Conservation (phyloP, 805 yeast species). For the Ogataea nakhonphanomensis region DNA sequence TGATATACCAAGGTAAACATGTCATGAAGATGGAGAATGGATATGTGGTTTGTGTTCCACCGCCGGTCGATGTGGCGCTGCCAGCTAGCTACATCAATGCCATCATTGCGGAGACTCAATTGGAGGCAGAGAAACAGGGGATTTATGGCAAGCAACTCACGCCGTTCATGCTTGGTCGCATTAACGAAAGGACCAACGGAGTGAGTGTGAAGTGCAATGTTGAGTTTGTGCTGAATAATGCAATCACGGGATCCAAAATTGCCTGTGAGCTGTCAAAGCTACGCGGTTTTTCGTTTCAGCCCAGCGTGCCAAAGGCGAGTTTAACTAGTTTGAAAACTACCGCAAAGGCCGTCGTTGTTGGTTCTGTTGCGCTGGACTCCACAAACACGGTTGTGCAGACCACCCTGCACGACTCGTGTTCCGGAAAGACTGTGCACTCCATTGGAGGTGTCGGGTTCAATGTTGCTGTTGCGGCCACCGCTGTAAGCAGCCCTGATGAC, state of each 20-base stretch:
- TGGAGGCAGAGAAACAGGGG: slow-evolving; percentile 49
- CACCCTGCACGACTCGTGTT: slow-evolving; percentile 62
- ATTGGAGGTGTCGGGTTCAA: slow-evolving; percentile 88
- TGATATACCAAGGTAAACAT: slow-evolving; percentile 47
- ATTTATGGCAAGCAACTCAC: slow-evolving; percentile 73
- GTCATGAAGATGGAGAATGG: slow-evolving; percentile 60
- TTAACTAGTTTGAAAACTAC: neutral
- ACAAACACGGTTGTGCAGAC: slow-evolving; percentile 45
- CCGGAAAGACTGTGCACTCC: slow-evolving; percentile 53
- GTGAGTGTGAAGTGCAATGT: slow-evolving; percentile 66
- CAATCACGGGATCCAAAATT: slow-evolving; percentile 61
- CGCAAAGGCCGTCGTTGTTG: slow-evolving; percentile 48
- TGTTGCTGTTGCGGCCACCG: slow-evolving; percentile 61
- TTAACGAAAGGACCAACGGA: slow-evolving; percentile 69
- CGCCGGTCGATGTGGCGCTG: slow-evolving; percentile 63
- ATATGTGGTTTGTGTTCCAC: slow-evolving; percentile 76
- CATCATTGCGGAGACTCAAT: slow-evolving; percentile 57
- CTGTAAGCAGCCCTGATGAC: slow-evolving; percentile 28
- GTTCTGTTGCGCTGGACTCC: slow-evolving; percentile 75
- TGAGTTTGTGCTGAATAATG: slow-evolving; percentile 75
- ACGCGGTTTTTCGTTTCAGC: slow-evolving; percentile 3
- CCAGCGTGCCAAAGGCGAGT: neutral
- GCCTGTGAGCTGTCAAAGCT: slow-evolving; percentile 45
- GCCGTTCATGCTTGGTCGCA: slow-evolving; percentile 66
- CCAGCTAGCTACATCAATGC: slow-evolving; percentile 46